A percentile compares a stretch with the other conserved stretches of the same genome.
phyloP scores from a whole-genome alignment of 2,329 filamentous ascomycete genomes.

The Boeremia exigua region DNA sequence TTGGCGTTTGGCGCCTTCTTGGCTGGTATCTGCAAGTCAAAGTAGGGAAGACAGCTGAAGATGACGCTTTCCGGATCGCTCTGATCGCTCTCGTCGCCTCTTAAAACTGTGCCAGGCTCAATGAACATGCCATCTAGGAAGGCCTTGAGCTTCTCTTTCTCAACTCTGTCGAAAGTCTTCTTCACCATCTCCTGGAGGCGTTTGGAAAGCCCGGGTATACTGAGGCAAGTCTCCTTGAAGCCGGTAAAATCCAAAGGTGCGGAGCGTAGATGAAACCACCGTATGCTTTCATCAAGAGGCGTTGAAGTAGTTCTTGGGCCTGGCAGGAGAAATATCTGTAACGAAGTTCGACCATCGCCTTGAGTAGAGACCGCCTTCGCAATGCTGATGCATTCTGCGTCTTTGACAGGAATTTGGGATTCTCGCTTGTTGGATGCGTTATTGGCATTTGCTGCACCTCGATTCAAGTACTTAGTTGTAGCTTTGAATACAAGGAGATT shows the following conservation, averaged over 20 bases:
- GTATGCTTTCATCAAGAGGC: conserved; percentile 15
- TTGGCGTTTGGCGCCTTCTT: not conserved
- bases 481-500: conserved; percentile 32
- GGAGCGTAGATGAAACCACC: conserved; percentile 38
- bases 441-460: not conserved
- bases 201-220: conserved; percentile 24
- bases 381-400: conserved; percentile 33
- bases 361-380: conserved; percentile 27
- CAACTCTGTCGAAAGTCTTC: conserved; percentile 29
- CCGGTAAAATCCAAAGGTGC: conserved; percentile 27
- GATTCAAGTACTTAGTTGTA: conserved; percentile 16
- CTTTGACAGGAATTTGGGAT: conserved; percentile 4
- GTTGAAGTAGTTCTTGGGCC: conserved; percentile 27
- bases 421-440: not conserved
- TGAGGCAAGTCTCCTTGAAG: conserved; percentile 35
- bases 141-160: conserved; percentile 33
- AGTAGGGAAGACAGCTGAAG: conserved; percentile 41
- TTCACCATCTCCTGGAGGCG: conserved; percentile 23
- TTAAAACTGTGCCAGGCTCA: conserved; percentile 42
- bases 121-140: conserved; percentile 40
- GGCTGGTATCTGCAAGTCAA: conserved; percentile 22
- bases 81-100: conserved; percentile 32
- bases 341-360: conserved; percentile 21
- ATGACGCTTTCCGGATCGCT: conserved; percentile 32
- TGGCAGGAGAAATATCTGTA: conserved; percentile 31